phyloP scores from a whole-genome alignment of 306 rosid species.

The Trichosanthes cucumerina region DNA sequence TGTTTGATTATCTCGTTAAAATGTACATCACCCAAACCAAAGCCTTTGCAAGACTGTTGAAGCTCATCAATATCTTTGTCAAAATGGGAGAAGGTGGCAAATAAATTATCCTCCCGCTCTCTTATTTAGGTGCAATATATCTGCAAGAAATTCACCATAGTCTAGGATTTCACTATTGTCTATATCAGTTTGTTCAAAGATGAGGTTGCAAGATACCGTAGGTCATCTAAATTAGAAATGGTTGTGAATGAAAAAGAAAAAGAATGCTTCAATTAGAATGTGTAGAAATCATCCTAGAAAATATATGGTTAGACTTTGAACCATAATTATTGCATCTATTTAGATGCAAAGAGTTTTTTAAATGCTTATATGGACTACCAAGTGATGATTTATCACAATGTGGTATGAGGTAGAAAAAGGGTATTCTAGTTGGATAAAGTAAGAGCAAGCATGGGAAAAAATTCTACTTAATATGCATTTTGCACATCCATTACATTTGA shows the following conservation, averaged over 20 bases:
- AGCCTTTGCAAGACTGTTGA: slow-evolving; percentile 66
- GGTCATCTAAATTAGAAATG: background rate
- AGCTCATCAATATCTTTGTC: slow-evolving; percentile 87
- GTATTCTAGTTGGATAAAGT: background rate
- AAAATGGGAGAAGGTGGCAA: slow-evolving; percentile 70
- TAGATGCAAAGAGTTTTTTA: background rate
- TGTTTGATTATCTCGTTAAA: slow-evolving; percentile 60
- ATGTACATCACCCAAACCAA: slow-evolving; percentile 67
- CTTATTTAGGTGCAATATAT: slow-evolving; percentile 80
- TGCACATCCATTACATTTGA: too few species aligned
- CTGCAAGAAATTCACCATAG: slow-evolving; percentile 88
- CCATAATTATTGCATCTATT: background rate
- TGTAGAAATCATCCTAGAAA: background rate
- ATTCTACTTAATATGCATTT: too few species aligned
- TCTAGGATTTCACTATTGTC: slow-evolving; percentile 80
- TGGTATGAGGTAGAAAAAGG: background rate
- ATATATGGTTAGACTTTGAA: background rate
- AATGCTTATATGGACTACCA: background rate
- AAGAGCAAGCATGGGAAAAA: background rate
- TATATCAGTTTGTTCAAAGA: slow-evolving; percentile 62
- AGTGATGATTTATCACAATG: background rate
- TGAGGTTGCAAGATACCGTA: background rate
- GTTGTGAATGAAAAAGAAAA: background rate
- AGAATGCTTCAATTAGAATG: background rate
- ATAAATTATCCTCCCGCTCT: slow-evolving; percentile 85